These are phyloP conservation scores for Syzygium oleosum DNA, from an alignment of 345 rosid species.

Conservation along the genomic window DNA sequence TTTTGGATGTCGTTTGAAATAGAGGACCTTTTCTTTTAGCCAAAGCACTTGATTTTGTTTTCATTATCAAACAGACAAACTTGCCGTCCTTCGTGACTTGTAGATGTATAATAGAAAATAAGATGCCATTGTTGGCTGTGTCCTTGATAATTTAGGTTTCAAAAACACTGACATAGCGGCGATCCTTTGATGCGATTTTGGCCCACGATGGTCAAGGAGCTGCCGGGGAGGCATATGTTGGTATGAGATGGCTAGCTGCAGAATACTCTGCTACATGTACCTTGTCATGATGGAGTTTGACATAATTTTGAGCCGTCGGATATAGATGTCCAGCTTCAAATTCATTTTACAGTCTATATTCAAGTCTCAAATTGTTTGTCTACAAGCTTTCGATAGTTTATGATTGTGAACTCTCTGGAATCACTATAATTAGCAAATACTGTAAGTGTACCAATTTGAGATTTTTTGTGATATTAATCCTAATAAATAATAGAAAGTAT, in stretches of 20 bases:
- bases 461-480: too few relatives aligned
- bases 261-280: too few relatives aligned
- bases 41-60: fast-evolving
- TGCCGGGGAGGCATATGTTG: neutral
- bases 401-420: neutral
- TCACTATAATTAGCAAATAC: neutral
- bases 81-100: neutral
- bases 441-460: too few relatives aligned
- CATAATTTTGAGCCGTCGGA: too few relatives aligned
- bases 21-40: too few relatives aligned
- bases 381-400: fast-evolving
- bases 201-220: neutral
- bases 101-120: too few relatives aligned
- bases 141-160: neutral
- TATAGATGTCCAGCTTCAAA: neutral
- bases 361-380: neutral
- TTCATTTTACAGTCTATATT: too few relatives aligned
- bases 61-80: neutral
- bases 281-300: too few relatives aligned
- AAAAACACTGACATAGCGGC: neutral
- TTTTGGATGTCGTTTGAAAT: too few relatives aligned
- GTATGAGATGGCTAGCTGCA: too few relatives aligned
- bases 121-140: neutral
- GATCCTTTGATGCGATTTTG: neutral
- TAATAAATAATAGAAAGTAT: too few relatives aligned